Base-by-base conservation (phyloP, 768 basidiomycete genomes). In the Mycena filopes region DNA sequence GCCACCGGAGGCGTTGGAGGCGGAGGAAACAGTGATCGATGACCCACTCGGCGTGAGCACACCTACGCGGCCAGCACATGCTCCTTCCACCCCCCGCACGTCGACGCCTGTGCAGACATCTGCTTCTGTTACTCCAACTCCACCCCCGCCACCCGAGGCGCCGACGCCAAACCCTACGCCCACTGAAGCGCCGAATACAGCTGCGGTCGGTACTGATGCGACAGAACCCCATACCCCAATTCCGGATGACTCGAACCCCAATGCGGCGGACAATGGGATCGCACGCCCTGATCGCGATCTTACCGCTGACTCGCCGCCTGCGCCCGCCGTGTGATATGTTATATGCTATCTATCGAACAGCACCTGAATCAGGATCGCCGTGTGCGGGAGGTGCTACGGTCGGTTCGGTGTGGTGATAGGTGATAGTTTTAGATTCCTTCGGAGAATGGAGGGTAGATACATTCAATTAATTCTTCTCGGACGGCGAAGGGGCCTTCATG, bases 241-340 rank as follows among this genome's bases (percentile, higher is more conserved):
- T 6, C 56, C 54, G 47, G 56, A 43, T 65, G 60, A 61, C 67
- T 61, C 63, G 59, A 23, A 16, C 20, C 55, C 63, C 21, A 57
- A 65, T 59, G 8, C 38, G 55, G 63, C 21, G 63, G 63, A 69
- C 67, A 65, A 69, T 69, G 67, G 67, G 55, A 65, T 69, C 67
- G 60, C 41, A 43, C 48, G 50, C 29, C 20, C 54, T 23, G 58
- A 54, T 65, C 43, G 57, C 51, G 50, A 65, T 65, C 43, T 48
- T 7, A 13, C 49, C 23, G 20, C 36, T 10, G 28, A 23, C 25
- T 45, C 36, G 47, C 51, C 49, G 42, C 48, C 49, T 11, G 28
- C 43, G 47, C 55, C 62, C 10, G 41, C 50, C 28, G 58, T 21
- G 45, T 66, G 64, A 65, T 53, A 56, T n/a, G 20, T n/a, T 36